Conservation (phyloP, 345 rosid genomes). For the Lumnitzera racemosa region DNA sequence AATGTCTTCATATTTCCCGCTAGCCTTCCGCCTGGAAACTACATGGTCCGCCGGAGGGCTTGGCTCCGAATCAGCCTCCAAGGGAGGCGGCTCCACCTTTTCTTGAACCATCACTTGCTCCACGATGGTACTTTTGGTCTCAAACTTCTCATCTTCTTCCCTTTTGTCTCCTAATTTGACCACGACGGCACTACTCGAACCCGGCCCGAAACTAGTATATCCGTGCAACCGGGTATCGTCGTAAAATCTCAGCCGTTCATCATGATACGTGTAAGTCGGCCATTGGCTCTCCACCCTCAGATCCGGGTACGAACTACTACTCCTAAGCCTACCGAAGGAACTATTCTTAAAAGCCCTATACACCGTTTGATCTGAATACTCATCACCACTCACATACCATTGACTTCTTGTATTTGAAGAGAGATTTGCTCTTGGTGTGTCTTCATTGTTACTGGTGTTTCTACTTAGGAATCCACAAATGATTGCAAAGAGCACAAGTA, state of each 20-base stretch:
- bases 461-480: conserved; percentile 64
- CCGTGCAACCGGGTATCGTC: conserved; percentile 57
- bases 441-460: conserved; percentile 12
- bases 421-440: conserved; percentile 19
- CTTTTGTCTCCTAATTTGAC: conserved; percentile 7
- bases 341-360: not conserved
- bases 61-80: conserved; percentile 19
- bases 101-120: not conserved
- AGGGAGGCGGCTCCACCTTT: too few relatives aligned
- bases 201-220: conserved; percentile 23
- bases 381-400: conserved; percentile 32
- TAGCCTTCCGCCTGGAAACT: not conserved
- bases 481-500: conserved; percentile 70
- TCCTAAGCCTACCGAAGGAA: conserved; percentile 38
- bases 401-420: conserved; percentile 21
- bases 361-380: conserved; percentile 30
- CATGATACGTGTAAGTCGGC: conserved; percentile 11
- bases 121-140: not conserved
- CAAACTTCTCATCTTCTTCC: conserved; percentile 10
- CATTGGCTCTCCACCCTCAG: conserved; percentile 43
- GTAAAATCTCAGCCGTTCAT: conserved; percentile 55
- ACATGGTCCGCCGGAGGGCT: conserved; percentile 2
- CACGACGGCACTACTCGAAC: conserved; percentile 17
- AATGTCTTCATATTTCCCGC: not conserved
- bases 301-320: conserved; percentile 78